These are phyloP conservation scores for Aspergillus transmontanensis DNA, from an alignment of 2,329 filamentous ascomycete species.

Conservation along the genomic window DNA sequence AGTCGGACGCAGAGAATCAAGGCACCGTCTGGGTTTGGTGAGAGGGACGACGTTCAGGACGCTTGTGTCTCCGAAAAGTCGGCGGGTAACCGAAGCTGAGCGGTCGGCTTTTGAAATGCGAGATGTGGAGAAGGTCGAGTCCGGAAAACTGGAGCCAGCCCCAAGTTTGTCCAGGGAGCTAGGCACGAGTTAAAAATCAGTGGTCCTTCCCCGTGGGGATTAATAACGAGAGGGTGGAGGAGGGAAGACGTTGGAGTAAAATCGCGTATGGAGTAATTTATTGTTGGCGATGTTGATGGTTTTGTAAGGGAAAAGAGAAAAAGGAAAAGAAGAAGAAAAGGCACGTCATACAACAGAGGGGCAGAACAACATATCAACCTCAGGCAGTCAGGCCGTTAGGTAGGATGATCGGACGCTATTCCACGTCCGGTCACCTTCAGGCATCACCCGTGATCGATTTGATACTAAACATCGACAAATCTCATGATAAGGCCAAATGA, in stretches of 20 bases:
- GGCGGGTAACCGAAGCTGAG: slow-evolving; percentile 2
- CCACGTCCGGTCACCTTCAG: background rate
- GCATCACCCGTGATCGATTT: background rate
- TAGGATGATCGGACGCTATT: background rate
- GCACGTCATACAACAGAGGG: slow-evolving; percentile 4
- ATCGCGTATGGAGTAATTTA: background rate
- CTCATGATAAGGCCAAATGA: slow-evolving; percentile 4
- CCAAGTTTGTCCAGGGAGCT: slow-evolving; percentile 12
- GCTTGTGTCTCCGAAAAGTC: background rate
- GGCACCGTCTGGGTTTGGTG: background rate
- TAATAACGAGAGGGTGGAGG: background rate
- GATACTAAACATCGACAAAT: background rate
- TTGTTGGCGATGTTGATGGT: background rate
- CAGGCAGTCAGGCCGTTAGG: slow-evolving; percentile 5
- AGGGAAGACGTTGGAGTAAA: background rate
- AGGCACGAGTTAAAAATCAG: slow-evolving; percentile 10
- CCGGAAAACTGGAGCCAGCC: slow-evolving; percentile 11
- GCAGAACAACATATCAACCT: background rate
- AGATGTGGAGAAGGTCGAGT: slow-evolving; percentile 16
- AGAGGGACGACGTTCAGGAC: background rate
- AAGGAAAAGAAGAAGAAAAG: slow-evolving; percentile 4
- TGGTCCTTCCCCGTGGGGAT: slow-evolving; percentile 19
- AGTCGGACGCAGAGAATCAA: background rate
- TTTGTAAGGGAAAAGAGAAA: background rate
- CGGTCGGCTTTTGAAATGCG: slow-evolving; percentile 20